These are phyloP conservation scores for Pezicula neosporulosa DNA, from an alignment of 2,329 filamentous ascomycete genomes.

Conservation along the genomic window DNA sequence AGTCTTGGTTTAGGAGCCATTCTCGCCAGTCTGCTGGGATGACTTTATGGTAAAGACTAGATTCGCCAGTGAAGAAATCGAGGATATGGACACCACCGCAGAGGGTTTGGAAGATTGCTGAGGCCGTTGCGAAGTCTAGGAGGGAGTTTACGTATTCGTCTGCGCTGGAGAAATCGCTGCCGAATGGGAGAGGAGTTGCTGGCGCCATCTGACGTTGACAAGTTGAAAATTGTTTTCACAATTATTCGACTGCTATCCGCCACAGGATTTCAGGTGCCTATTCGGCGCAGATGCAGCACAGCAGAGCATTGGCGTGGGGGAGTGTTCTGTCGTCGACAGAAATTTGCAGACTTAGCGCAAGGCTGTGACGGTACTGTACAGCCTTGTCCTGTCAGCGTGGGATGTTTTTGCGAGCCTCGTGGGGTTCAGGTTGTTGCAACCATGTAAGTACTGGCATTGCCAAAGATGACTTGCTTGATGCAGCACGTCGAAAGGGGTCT, in stretches of 20 bases:
- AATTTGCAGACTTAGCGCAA: too few relatives aligned
- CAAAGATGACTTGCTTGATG: too few relatives aligned
- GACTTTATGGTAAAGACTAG: slow-evolving; percentile 75
- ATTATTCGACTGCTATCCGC: slow-evolving; percentile 4
- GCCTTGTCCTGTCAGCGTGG: too few relatives aligned
- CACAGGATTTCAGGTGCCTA: slow-evolving; percentile 5
- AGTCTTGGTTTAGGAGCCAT: slow-evolving; percentile 69
- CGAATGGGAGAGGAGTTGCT: slow-evolving; percentile 20
- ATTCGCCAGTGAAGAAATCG: slow-evolving; percentile 87
- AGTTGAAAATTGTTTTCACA: neutral
- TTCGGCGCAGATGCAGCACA: neutral
- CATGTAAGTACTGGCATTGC: too few relatives aligned
- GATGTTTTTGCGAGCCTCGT: too few relatives aligned
- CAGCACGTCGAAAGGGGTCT: too few relatives aligned
- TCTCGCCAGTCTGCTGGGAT: slow-evolving; percentile 77
- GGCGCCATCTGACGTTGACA: slow-evolving; percentile 19
- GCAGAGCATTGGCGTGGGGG: too few relatives aligned
- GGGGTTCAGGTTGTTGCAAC: too few relatives aligned
- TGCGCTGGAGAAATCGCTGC: slow-evolving; percentile 53
- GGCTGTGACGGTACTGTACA: too few relatives aligned
- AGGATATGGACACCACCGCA: slow-evolving; percentile 96
- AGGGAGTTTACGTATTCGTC: slow-evolving; percentile 80
- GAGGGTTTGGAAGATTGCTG: slow-evolving; percentile 78
- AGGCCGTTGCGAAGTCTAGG: slow-evolving; percentile 70
- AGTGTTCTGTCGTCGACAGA: too few relatives aligned